Evolutionary conservation across 2,329 filamentous ascomycete species (phyloP), one percentile per base, ranked within the genome.

Genomic region (Botrytis medusae): DNA sequence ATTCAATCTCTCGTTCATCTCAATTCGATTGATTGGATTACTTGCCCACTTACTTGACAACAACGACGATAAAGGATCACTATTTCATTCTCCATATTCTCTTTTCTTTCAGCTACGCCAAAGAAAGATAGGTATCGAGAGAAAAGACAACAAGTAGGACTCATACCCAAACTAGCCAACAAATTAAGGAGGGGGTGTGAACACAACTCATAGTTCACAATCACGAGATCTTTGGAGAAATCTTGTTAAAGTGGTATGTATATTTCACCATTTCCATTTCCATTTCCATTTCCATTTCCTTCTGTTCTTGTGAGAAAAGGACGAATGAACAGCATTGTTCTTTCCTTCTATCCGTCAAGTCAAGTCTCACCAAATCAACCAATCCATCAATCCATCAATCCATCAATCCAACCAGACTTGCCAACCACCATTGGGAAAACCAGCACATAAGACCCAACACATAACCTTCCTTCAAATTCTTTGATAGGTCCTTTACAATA

Each of bases 171-270:
- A 32, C 61, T 46, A 64, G 62, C 62, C 62, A 64, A 20, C 62
- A 20, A 64, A 22, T 46, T 34, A 64, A 10, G n/a, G n/a, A 14
- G n/a, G 51, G 12, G 16, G 20, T n/a, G 37, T 12, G n/a, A 32
- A 46, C n/a, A 60, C 44, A 67, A 67, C 29, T 51, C n/a, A 67
- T 44, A 25, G 29, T 16, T 46, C 32, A 69, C 16, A 57, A 71
- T 16, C 54, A 62, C 42, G 25, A 48, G 59, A 37, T 63, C 32
- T 14, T n/a, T 2, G 1, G 4, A 22, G n/a, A 37, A 42, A 34
- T 63, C 61, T 29, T 10, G 22, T 29, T 29, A 32, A 32, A 40
- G 29, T 54, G 64, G 46, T 54, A 54, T 40, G 46, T 54, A 12
- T 10, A 54, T 51, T 29, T 25, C 46, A 40, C 7, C 0, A 51